Percentiles rank a stretch among this genome's conserved stretches.
Evolutionary conservation across 2,329 filamentous ascomycete genomes (phyloP).

Genomic region (Biscogniauxia sp.): DNA sequence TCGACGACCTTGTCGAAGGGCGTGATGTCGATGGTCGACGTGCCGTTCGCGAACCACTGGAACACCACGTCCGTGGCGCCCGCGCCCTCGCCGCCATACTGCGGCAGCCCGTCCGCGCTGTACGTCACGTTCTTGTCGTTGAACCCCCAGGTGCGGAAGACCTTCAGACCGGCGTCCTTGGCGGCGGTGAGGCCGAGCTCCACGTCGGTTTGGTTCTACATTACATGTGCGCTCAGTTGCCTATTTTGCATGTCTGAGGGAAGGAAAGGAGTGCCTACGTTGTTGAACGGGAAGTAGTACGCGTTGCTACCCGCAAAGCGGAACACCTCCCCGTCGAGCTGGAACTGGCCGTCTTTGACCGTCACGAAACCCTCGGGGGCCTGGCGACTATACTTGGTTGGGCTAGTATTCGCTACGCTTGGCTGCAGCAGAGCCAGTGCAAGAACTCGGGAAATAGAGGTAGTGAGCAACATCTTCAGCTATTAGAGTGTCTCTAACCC

Average conservation of each 20-base stretch:
- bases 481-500: background rate
- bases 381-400: background rate
- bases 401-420: background rate
- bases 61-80: slow-evolving; percentile 45
- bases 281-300: slow-evolving; percentile 54
- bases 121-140: slow-evolving; percentile 55
- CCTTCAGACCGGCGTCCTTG: slow-evolving; percentile 34
- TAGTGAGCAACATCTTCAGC: background rate
- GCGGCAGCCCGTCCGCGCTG: slow-evolving; percentile 43
- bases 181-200: slow-evolving; percentile 23
- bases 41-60: slow-evolving; percentile 46
- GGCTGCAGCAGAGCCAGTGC: background rate
- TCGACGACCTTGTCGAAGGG: slow-evolving; percentile 58
- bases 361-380: slow-evolving; percentile 43
- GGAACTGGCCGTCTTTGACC: slow-evolving; percentile 48
- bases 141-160: slow-evolving; percentile 58
- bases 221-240: slow-evolving; percentile 20
- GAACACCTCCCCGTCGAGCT: slow-evolving; percentile 53
- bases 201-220: slow-evolving; percentile 39
- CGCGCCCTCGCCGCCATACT: slow-evolving; percentile 50
- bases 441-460: background rate
- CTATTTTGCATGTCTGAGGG: background rate
- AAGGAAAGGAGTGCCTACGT: slow-evolving; percentile 32
- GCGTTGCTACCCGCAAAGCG: slow-evolving; percentile 58
- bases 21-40: slow-evolving; percentile 41